Percentiles rank a stretch among this genome's conserved stretches.
phyloP scores from a whole-genome alignment of 129 eudicot species.

The Flaveria bidentis region DNA sequence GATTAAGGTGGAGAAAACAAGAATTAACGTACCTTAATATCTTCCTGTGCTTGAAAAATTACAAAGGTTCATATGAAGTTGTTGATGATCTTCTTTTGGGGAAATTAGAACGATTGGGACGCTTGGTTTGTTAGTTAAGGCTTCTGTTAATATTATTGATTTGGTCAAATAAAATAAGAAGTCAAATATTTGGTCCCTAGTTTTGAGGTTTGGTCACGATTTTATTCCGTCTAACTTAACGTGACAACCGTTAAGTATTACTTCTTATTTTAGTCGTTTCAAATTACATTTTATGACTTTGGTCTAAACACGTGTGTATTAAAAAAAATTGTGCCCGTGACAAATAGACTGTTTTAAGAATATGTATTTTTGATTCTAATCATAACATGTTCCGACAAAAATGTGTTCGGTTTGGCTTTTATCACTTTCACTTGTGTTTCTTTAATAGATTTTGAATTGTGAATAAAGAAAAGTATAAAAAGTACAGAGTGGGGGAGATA shows the following conservation, averaged over 20 bases:
- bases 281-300: too few relatives aligned
- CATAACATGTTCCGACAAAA: too few relatives aligned
- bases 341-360: too few relatives aligned
- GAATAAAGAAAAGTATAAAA: too few relatives aligned
- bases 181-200: not conserved
- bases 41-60: not conserved
- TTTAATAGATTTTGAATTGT: too few relatives aligned
- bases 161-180: not conserved
- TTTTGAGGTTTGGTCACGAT: not conserved
- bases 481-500: too few relatives aligned
- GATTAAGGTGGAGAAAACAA: not conserved
- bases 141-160: not conserved
- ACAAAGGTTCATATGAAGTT: not conserved
- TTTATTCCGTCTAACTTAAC: not conserved
- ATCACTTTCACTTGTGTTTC: too few relatives aligned
- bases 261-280: too few relatives aligned
- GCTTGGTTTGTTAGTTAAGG: not conserved
- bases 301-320: too few relatives aligned
- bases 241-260: not conserved
- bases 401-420: too few relatives aligned
- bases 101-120: not conserved
- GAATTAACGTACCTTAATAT: slow-evolving; percentile 21
- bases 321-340: too few relatives aligned
- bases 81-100: not conserved
- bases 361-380: too few relatives aligned